These are phyloP conservation scores for Mollisia scopiformis DNA, from an alignment of 2,329 filamentous ascomycete genomes.

Conservation along the genomic window DNA sequence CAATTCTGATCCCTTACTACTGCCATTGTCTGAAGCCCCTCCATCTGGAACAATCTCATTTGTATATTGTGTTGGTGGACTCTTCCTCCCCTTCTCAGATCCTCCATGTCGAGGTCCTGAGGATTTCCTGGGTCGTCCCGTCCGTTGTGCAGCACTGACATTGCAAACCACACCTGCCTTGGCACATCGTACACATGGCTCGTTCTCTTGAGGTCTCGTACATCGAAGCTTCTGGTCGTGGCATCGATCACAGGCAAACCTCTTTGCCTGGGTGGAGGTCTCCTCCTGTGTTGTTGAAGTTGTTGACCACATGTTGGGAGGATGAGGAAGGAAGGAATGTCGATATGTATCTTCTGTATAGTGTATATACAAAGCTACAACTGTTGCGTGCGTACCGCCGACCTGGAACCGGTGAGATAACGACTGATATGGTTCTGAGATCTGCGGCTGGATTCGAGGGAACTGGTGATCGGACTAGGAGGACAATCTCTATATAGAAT, in stretches of 20 bases:
- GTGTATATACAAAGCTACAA: background rate
- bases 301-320: conserved; percentile 7
- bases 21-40: background rate
- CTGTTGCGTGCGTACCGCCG: background rate
- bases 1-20: background rate
- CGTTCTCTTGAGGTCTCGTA: conserved; percentile 14
- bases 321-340: background rate
- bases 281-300: conserved; percentile 10
- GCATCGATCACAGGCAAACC: conserved; percentile 16
- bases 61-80: background rate
- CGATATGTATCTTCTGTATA: background rate
- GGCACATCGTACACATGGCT: conserved; percentile 13
- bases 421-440: background rate
- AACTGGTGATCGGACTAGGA: conserved; percentile 6
- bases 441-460: conserved; percentile 3
- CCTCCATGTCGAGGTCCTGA: conserved; percentile 8
- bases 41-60: background rate
- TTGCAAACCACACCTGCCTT: conserved; percentile 14
- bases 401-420: background rate
- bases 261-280: conserved; percentile 8
- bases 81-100: conserved; percentile 9
- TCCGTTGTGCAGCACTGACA: conserved; percentile 14
- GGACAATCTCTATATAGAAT: conserved; percentile 5
- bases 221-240: conserved; percentile 18
- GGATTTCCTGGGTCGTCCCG: conserved; percentile 15